Base-by-base conservation (phyloP, 306 rosid genomes). In the Fragaria vesca region DNA sequence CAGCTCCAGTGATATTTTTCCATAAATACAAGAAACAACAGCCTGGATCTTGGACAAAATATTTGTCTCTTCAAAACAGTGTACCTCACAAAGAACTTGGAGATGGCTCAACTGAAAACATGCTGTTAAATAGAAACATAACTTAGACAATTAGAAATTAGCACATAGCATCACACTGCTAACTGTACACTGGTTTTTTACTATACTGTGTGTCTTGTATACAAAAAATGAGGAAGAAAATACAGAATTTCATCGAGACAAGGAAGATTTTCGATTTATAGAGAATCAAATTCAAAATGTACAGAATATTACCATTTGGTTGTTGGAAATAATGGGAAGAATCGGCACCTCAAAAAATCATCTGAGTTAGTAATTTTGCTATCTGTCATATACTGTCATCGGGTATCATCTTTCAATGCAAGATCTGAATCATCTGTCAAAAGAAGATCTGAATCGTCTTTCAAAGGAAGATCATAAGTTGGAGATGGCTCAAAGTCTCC, bases 121-220 rank as follows among this genome's bases (percentile, higher is more conserved):
- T 2, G 61, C 28, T 8, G 26, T 21, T 57, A 57, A 57, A n/a
- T 1, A 6, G 48, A 46, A 43, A 36, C 65, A 76, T 24, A n/a
- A 18, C 26, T 65, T 58, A 8, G 54, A 46, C 78, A 81, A 26
- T 73, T 77, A 80, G 69, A 86, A 62, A 62, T 30, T 13, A 81
- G 78, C 83, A 83, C 66, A 78, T 50, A 74, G 12, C 67, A 83
- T 62, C 63, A 74, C 55, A 78, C 69, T 69, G 48, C 67, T 65
- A 82, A 69, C 89, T 84, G 88, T 84, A 91, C 91, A 89, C 79
- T 83, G 62, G 51, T 5, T 78, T 87, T 76, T 77, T 71, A 86
- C 81, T 77, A n/a, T 76, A 66, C 75, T 82, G 86, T 79, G 45
- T 72, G 45, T 72, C 24, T 2, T 40, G 52, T 80, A 82, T 79